These are phyloP conservation scores for Populus hybrid DNA, from an alignment of 441 rosid species.

Conservation along the genomic window DNA sequence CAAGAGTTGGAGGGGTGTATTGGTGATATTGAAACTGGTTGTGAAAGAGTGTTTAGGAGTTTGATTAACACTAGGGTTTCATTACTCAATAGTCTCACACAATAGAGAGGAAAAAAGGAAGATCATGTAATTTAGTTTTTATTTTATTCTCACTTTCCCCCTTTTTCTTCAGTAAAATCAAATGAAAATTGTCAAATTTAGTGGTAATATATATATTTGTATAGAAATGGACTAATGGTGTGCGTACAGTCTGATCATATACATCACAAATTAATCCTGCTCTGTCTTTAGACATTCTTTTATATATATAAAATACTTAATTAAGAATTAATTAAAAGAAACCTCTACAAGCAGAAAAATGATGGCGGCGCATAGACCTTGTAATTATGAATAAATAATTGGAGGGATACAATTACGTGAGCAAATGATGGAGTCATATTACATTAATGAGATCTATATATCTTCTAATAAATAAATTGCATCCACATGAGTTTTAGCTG, in stretches of 20 bases:
- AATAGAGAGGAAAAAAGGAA: neutral
- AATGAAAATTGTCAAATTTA: neutral
- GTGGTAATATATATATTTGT: neutral
- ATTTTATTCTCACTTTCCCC: neutral
- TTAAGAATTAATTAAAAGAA: too few species aligned
- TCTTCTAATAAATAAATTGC: neutral
- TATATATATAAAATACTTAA: neutral
- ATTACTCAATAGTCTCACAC: constrained; percentile 49
- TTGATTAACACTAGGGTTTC: constrained; percentile 55
- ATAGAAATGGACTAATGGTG: neutral
- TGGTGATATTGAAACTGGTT: constrained; percentile 39
- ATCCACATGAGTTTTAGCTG: neutral
- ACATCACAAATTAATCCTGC: too few species aligned
- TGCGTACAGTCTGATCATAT: too few species aligned
- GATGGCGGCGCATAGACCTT: too few species aligned
- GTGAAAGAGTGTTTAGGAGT: constrained; percentile 48
- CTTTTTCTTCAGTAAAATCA: neutral
- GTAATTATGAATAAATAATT: too few species aligned
- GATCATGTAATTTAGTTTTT: constrained; percentile 2
- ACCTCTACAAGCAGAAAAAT: too few species aligned
- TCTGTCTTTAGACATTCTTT: neutral
- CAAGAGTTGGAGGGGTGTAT: constrained; percentile 50
- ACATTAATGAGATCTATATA: too few species aligned
- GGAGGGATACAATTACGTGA: too few species aligned
- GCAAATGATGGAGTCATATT: neutral